Percentiles rank a stretch among this genome's conserved stretches.
Conservation (phyloP, 768 basidiomycete species). For the Candolleomyces aberdarensis region DNA sequence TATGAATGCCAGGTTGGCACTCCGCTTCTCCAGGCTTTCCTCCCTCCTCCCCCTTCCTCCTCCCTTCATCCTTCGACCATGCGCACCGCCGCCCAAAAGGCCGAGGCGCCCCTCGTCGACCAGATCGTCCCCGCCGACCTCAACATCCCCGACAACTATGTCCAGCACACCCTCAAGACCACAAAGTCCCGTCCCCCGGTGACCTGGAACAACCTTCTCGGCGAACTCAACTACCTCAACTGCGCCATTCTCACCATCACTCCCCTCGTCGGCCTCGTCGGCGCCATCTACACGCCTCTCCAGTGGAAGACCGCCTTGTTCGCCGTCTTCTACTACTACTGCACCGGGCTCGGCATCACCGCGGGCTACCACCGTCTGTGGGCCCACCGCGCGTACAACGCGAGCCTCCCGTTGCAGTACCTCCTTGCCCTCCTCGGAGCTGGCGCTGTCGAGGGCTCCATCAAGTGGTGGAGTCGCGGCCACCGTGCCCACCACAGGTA, state of each 20-base stretch:
- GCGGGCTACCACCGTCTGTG: slow-evolving; percentile 97
- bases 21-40: not conserved
- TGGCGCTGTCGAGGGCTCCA: slow-evolving; percentile 94
- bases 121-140: slow-evolving; percentile 43
- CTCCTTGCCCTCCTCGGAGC: slow-evolving; percentile 80
- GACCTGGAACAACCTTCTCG: slow-evolving; percentile 51
- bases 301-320: slow-evolving; percentile 71
- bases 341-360: slow-evolving; percentile 79
- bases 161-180: slow-evolving; percentile 67
- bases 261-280: slow-evolving; percentile 72
- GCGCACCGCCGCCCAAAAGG: not conserved
- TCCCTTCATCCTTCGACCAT: not conserved
- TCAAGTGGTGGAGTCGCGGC: slow-evolving; percentile 98
- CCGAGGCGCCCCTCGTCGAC: slow-evolving; percentile 7
- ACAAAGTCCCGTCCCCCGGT: slow-evolving; percentile 69
- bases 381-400: slow-evolving; percentile 96
- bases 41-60: not conserved
- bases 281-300: slow-evolving; percentile 61
- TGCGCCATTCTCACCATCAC: slow-evolving; percentile 69
- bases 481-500: slow-evolving; percentile 98
- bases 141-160: slow-evolving; percentile 81
- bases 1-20: not conserved
- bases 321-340: slow-evolving; percentile 36
- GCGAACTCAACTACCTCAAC: slow-evolving; percentile 77
- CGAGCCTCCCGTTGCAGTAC: slow-evolving; percentile 82